Evolutionary conservation across 305 asterid genomes (phyloP).

Genomic region (Andrographis paniculata): DNA sequence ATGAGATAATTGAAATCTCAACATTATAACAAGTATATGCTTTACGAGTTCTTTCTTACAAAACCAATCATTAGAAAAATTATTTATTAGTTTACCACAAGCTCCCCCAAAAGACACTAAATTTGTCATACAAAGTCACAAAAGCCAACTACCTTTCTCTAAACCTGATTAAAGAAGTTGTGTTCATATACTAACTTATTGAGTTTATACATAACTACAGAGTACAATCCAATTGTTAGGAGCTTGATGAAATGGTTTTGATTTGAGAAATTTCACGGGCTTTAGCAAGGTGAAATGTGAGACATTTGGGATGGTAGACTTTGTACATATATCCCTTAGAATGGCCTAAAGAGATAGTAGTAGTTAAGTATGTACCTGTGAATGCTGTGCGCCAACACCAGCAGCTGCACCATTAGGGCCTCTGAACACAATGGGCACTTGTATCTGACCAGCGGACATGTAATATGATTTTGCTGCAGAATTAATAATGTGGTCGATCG

Average conservation of each 20-base stretch:
- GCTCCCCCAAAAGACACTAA: no score
- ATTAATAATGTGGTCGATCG: conserved; percentile 89
- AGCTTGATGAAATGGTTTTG: neutral
- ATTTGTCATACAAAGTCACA: no score
- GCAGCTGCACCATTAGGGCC: conserved; percentile 99
- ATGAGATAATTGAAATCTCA: no score
- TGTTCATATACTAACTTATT: neutral
- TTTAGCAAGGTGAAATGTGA: conserved; percentile 2
- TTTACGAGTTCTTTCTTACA: no score
- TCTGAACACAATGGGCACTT: conserved; percentile 88
- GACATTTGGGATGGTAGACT: conserved; percentile 1
- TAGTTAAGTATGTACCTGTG: conserved; percentile 50
- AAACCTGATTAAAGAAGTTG: no score
- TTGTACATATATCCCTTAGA: neutral
- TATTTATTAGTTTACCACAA: no score
- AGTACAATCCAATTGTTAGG: neutral
- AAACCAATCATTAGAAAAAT: no score
- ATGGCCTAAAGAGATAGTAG: neutral
- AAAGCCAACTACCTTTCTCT: no score
- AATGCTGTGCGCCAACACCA: conserved; percentile 97
- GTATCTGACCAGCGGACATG: conserved; percentile 93
- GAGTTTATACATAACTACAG: neutral
- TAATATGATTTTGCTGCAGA: conserved; percentile 95
- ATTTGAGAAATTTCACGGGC: no score
- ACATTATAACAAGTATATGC: no score